Conservation (phyloP, 768 basidiomycete species). For the Tephrocybe sp. region DNA sequence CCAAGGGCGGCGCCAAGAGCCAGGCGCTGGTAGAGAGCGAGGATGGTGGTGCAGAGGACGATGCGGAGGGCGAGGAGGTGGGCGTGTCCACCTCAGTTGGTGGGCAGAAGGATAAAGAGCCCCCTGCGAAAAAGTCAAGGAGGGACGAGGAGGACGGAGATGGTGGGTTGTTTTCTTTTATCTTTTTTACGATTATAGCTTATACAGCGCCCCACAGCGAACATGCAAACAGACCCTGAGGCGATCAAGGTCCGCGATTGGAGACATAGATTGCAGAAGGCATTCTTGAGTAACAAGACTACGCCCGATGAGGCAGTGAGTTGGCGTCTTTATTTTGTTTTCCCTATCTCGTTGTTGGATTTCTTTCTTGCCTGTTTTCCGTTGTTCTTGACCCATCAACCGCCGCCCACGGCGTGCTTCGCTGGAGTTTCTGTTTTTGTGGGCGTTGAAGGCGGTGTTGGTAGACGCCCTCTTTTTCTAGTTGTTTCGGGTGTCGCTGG, state of each 20-base stretch:
- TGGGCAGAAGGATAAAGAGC: constrained; percentile 47
- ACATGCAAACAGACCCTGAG: constrained; percentile 54
- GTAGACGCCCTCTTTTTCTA: too few species aligned
- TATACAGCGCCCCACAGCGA: constrained; percentile 1
- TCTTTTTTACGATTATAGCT: background rate
- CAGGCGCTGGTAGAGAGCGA: constrained; percentile 63
- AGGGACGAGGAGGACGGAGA: constrained; percentile 61
- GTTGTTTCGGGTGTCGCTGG: too few species aligned
- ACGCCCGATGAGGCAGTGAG: constrained; percentile 19
- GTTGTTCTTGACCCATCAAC: too few species aligned
- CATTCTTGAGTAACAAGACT: constrained; percentile 41
- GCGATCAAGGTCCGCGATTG: constrained; percentile 74
- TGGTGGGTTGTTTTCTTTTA: constrained; percentile 37
- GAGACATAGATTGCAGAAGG: constrained; percentile 80
- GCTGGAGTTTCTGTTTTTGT: too few species aligned
- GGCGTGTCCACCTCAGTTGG: constrained; percentile 3
- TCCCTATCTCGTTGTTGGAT: background rate
- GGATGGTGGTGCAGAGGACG: constrained; percentile 54
- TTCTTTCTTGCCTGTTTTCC: background rate
- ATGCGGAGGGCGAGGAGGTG: constrained; percentile 45
- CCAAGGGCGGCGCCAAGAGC: constrained; percentile 48
- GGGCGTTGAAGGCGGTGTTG: too few species aligned
- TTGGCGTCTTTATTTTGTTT: background rate
- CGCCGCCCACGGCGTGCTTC: too few species aligned
- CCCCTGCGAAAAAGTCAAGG: constrained; percentile 65